phyloP scores from a whole-genome alignment of 169 alveolate genomes.

The Eimeria sp. region DNA sequence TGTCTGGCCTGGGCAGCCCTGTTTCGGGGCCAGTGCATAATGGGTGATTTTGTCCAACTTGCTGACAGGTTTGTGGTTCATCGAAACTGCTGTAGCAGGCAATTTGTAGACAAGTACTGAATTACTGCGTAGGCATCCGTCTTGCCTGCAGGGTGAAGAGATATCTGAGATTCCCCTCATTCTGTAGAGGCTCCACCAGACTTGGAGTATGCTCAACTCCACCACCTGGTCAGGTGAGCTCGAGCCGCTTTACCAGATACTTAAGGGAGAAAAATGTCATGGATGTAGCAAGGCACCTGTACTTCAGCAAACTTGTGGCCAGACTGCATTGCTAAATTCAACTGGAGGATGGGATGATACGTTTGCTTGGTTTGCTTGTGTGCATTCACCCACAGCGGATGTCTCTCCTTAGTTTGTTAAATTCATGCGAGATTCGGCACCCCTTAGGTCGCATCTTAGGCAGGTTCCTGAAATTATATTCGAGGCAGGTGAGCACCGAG shows the following conservation, averaged over 20 bases:
- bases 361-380: not conserved
- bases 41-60: slow-evolving; percentile 31
- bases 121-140: not conserved
- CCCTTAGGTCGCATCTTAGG: slow-evolving; percentile 39
- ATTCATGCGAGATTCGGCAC: slow-evolving; percentile 61
- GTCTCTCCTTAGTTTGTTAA: slow-evolving; percentile 40
- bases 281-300: not conserved
- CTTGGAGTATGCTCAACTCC: slow-evolving; percentile 58
- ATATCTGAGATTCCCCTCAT: slow-evolving; percentile 58
- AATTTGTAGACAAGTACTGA: not conserved
- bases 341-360: not conserved
- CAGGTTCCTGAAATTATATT: slow-evolving; percentile 41
- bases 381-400: not conserved
- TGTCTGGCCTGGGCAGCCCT: slow-evolving; percentile 58
- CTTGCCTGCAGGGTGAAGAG: slow-evolving; percentile 46
- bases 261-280: not conserved
- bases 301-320: not conserved
- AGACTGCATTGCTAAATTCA: not conserved
- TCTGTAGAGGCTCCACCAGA: slow-evolving; percentile 64
- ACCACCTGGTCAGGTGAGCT: slow-evolving; percentile 57
- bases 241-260: not conserved
- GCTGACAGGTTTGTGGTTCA: slow-evolving; percentile 19
- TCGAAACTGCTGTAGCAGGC: not conserved
- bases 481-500: slow-evolving; percentile 6
- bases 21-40: slow-evolving; percentile 17